Percentiles rank a stretch among this genome's conserved stretches.
These are phyloP conservation scores for Kodamaea jinghongensis DNA, from an alignment of 805 yeast genomes.

Conservation along the genomic window DNA sequence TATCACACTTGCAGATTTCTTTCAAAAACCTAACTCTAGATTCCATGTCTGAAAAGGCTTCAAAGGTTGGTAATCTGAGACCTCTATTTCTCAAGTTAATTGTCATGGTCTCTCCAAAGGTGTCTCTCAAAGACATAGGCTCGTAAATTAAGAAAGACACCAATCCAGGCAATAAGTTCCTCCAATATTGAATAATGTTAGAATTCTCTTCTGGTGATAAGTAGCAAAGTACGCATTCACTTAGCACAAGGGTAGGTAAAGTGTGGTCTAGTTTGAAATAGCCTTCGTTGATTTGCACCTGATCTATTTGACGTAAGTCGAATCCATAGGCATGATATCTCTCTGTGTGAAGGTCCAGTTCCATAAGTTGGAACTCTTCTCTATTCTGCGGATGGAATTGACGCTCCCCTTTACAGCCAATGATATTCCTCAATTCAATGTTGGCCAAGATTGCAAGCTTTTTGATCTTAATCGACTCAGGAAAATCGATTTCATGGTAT, in stretches of 20 bases:
- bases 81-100: slow-evolving; percentile 60
- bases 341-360: slow-evolving; percentile 31
- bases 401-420: slow-evolving; percentile 16
- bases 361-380: slow-evolving; percentile 22
- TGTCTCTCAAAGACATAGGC: slow-evolving; percentile 62
- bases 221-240: slow-evolving; percentile 79
- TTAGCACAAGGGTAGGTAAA: slow-evolving; percentile 58
- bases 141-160: slow-evolving; percentile 55
- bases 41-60: slow-evolving; percentile 46
- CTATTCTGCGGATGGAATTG: slow-evolving; percentile 2
- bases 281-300: slow-evolving; percentile 6
- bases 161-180: slow-evolving; percentile 15
- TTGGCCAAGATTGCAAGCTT: slow-evolving; percentile 42
- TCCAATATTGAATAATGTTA: slow-evolving; percentile 45
- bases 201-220: slow-evolving; percentile 49
- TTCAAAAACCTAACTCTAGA: slow-evolving; percentile 25
- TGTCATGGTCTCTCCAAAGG: slow-evolving; percentile 69
- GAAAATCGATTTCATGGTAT: slow-evolving; percentile 66
- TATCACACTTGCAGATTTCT: slow-evolving; percentile 23
- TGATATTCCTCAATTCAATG: slow-evolving; percentile 22
- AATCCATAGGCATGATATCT: slow-evolving; percentile 52
- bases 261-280: slow-evolving; percentile 24
- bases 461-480: slow-evolving; percentile 51
- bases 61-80: slow-evolving; percentile 56
- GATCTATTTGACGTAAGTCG: slow-evolving; percentile 47